Evolutionary conservation across 441 rosid species (phyloP), one percentile per base, ranked within the genome.

Genomic region (Arabidopsis hybrid): DNA sequence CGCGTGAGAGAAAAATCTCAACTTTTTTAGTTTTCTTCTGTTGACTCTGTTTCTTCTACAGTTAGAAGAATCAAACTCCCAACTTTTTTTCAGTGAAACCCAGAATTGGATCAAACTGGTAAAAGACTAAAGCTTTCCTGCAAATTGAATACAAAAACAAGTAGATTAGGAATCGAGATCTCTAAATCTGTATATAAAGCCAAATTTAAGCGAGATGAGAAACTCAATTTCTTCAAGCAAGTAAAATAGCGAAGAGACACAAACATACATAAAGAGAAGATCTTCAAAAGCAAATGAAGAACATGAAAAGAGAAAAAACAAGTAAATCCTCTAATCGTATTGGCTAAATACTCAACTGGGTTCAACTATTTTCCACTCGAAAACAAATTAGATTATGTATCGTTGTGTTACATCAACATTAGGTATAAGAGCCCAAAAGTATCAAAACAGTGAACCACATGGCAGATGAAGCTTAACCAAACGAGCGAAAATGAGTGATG

Each of bases 41-140:
- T 42, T 18, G 35, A 77, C 76, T 77, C 77, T 71, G 80, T 65
- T 71, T 77, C 64, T 55, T 78, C 26, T 21, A 21, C 77, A 61
- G 70, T 72, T 38, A 1, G 55, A 72, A 6, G 59, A 77, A 52
- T 51, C 40, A 55, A 35, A 78, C 59, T 8, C 74, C 40, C 29
- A 60, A 36, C 63, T 21, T 21, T 21, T 21, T 71, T 71, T 12
- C 1, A 32, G 34, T 21, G 36, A 26, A 71, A 60, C 63, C 68
- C 69, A 78, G 53, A 72, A 60, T 71, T 66, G 60, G 64, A 77
- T 45, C 64, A 35, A 59, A 51, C 34, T 65, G 32, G 11, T 29
- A 60, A 60, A 63, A 63, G 16, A 40, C 6, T n/a, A 26, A 51
- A 31, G 72, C 49, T 60, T 67, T 67, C 73, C 77, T 78, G 77